Base-by-base conservation (phyloP, 108 stramenopile species). In the Skeletonema grethae region DNA sequence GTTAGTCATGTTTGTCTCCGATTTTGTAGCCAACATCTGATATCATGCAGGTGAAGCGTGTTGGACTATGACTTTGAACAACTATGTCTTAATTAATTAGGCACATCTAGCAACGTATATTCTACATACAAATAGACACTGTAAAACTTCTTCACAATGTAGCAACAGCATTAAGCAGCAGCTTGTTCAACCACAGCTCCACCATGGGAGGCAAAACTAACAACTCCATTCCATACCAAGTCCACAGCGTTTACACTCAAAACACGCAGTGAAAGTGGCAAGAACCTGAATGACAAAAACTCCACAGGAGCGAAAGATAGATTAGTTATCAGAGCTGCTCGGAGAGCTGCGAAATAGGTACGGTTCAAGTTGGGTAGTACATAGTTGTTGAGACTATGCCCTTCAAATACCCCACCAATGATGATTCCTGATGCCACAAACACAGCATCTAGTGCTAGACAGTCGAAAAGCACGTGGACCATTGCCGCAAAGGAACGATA, bases 161-260 rank as follows among this genome's bases (percentile, higher is more conserved):
- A 45, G 15, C 15, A 45, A 45, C 43, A 45, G n/a, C 43, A 28
- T 45, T 45, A 48, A n/a, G 28, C 13, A 61, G 25, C 29, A 7
- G n/a, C 50, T 4, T 29, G 29, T 3, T 29, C 70, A 1, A 31
- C 36, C 36, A 11, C 10, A 38, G 10, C 72, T 45, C 29, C 66
- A 41, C 80, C 48, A 80, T 93, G 91, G 13, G 86, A 75, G 55
- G 88, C 79, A 71, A 84, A 93, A 57, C 83, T 85, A 7, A 93
- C 74, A 9, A 89, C 76, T 15, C 86, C 87, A 59, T 84, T 85
- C 92, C 92, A 93, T 15, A 88, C 56, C 43, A 93, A 73, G 67
- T 89, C 88, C 22, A 86, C 85, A 13, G 86, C 73, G 50, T 90
- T 93, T 76, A 93, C 88, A 59, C 84, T 84, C 62, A 90, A 67